Evolutionary conservation across 1,284 basidiomycete genomes (phyloP), one percentile per base, ranked within the genome.

Genomic region (Trichosporon sp.): DNA sequence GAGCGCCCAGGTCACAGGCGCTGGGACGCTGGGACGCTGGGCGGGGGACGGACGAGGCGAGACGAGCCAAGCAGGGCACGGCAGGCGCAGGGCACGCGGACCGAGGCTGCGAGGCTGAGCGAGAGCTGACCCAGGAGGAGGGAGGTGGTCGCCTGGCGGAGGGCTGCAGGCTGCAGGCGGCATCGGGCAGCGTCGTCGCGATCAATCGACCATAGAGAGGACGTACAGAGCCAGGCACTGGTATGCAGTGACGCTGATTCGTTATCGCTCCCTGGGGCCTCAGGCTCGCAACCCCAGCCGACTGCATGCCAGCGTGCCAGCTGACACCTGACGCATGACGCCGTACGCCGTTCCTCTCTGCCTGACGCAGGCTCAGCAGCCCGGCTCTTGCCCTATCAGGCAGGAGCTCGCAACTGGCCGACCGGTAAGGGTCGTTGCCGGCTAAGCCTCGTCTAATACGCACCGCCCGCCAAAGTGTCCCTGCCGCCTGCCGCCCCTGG

Each of bases 401-500:
- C 29, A 60, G 9, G 56, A 31, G 21, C 47, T 51, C 21, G 11
- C 47, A 21, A 51, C 47, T 51, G 47, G 47, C 29, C 56, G 29
- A 21, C 56, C 29, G 56, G 29, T 31, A 60, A 60, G 56, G 56
- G 56, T 60, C 56, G 56, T 60, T 60, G 11, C 56, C 56, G 56
- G 56, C 56, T 60, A 60, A 60, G 56, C 56, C 29, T 60, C 56
- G 56, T 32, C 56, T 60, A 60, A 25, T 60, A 31, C 56, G 53
- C 53, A 29, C 53, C 13, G 25, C 53, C 53, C 25, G 25, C 56
- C 56, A 31, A 31, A 27, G 51, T 29, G 51, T 23, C 25, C 25
- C 25, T 56, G 12, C 38, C 38, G 38, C n/a, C 12, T 42, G 38
- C 21, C 51, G 25, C 29, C 23, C 25, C 25, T 27, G 25, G 51